A percentile compares a stretch with the other conserved stretches of the same genome.
Evolutionary conservation across 1,284 basidiomycete species (phyloP).

Genomic region (Sporisorium iseilematis-ciliati): DNA sequence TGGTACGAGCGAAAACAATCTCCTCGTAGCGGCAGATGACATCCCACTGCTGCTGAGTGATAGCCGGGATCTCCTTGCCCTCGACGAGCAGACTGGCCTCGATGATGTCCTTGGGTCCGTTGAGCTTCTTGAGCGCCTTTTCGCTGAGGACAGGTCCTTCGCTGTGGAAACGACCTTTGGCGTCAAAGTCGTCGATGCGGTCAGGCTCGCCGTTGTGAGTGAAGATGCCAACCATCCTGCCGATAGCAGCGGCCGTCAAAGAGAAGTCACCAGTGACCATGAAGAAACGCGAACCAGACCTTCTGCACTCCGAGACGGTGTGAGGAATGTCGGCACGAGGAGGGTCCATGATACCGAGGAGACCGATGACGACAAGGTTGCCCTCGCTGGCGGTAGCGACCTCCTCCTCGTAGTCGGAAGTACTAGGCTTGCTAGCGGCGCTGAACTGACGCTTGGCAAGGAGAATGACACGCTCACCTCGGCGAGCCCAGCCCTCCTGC

Average conservation of each 20-base stretch:
- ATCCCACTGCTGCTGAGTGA: constrained; percentile 71
- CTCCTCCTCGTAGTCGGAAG: constrained; percentile 31
- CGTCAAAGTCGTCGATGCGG: constrained; percentile 70
- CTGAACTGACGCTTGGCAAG: constrained; percentile 71
- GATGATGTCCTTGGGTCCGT: constrained; percentile 38
- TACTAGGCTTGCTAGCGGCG: constrained; percentile 26
- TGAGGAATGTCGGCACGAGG: constrained; percentile 76
- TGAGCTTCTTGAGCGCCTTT: constrained; percentile 37
- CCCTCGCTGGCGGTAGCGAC: constrained; percentile 61
- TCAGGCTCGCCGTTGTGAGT: constrained; percentile 69
- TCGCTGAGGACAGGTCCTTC: constrained; percentile 45
- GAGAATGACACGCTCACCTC: constrained; percentile 77
- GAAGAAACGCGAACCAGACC: constrained; percentile 77
- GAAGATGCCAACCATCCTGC: constrained; percentile 76
- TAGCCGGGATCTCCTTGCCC: constrained; percentile 41
- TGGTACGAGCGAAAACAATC: constrained; percentile 80
- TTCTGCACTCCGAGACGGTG: constrained; percentile 73
- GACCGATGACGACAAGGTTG: constrained; percentile 76
- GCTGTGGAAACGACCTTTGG: constrained; percentile 21
- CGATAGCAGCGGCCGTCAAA: constrained; percentile 75
- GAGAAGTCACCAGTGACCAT: constrained; percentile 79
- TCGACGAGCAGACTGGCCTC: constrained; percentile 41
- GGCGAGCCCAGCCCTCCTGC: constrained; percentile 72
- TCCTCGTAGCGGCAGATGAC: constrained; percentile 75
- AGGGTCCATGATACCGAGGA: constrained; percentile 78